phyloP scores from a whole-genome alignment of 2,329 filamentous ascomycete genomes.

The Phoma herbarum region DNA sequence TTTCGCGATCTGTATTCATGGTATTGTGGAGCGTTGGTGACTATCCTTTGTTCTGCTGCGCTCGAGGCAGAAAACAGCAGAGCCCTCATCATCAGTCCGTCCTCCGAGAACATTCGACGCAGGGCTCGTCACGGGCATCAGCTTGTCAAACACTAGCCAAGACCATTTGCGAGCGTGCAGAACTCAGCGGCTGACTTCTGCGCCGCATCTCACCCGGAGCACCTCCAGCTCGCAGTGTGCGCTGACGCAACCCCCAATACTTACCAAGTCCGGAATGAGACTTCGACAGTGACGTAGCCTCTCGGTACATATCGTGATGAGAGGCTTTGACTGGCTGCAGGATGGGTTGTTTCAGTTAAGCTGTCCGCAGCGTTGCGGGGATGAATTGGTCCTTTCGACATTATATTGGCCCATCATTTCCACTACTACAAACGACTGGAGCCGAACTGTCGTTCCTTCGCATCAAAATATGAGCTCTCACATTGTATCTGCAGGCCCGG shows the following conservation, averaged over 20 bases:
- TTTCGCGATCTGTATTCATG: constrained; percentile 5
- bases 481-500: no score
- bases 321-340: constrained; percentile 11
- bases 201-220: constrained; percentile 15
- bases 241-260: constrained; percentile 15
- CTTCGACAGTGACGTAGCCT: constrained; percentile 1
- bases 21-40: constrained; percentile 20
- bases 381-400: constrained; percentile 3
- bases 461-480: neutral
- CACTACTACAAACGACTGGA: neutral
- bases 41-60: constrained; percentile 16
- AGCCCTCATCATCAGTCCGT: constrained; percentile 13
- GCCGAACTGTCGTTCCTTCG: constrained; percentile 3
- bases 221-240: neutral
- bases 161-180: constrained; percentile 10
- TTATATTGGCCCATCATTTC: neutral
- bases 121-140: constrained; percentile 11
- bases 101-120: neutral
- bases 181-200: constrained; percentile 15
- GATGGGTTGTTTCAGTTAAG: constrained; percentile 12
- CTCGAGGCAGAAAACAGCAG: constrained; percentile 2
- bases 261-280: constrained; percentile 1
- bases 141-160: constrained; percentile 17
- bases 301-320: constrained; percentile 6
- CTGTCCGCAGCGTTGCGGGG: constrained; percentile 5